Evolutionary conservation across 2,329 filamentous ascomycete genomes (phyloP), one percentile per base, ranked within the genome.

Genomic region (Helotiales sp.): DNA sequence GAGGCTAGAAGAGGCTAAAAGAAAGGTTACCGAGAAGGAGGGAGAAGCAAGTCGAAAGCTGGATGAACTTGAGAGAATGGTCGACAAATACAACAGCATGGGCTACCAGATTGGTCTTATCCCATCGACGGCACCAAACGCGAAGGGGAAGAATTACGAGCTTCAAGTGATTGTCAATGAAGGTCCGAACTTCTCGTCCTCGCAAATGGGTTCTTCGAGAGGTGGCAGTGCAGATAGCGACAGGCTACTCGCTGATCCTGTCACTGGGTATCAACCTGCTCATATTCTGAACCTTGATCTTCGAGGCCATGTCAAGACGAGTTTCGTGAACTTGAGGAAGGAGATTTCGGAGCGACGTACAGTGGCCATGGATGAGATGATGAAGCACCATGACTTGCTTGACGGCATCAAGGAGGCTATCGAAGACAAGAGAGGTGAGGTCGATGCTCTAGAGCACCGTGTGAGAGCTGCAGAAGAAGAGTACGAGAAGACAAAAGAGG

Each of bases 391-490:
- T 69, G 95, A 98, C 72, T 81, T 96, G 63, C 84, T 99, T 9
- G 93, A 98, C 72, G 91, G 90, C 66, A 93, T 97, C 72, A 95
- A 95, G 73, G 96, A 99, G 75, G 92, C 93, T 15, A 95, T 99
- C 74, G 93, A 97, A 71, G 93, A 99, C 75, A 97, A 96, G 77
- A 84, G 88, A 61, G 89, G 87, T 64, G 95, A 99, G 72, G 91
- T 99, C 17, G 93, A 97, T 71, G 90, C 91, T 3, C 79, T 99
- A 15, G 90, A 93, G 66, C 93, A 98, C 73, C 85, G 90, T 42
- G 90, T 96, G 46, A 85, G 90, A 31, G 90, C 90, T 17, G 93
- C 93, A 0, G 90, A 96, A 72, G 91, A 96, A 69, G 93, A 97
- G 71, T 96, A 96, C 71, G 92, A 97, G 70, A 92, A 91, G 75